These are phyloP conservation scores for Nicotiana sylvestris DNA, from an alignment of 257 asterid species.

Conservation along the genomic window DNA sequence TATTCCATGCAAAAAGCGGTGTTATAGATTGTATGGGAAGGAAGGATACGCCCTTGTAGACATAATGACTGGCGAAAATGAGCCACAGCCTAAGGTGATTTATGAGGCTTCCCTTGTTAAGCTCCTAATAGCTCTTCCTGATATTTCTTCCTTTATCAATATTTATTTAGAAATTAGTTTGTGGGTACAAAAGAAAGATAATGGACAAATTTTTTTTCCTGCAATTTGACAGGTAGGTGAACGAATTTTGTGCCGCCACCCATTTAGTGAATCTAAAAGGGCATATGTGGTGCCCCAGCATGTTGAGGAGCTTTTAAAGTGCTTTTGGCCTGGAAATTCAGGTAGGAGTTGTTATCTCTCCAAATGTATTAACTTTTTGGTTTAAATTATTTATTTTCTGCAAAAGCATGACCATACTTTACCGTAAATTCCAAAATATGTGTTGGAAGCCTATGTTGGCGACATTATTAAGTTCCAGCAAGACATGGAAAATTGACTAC, in stretches of 20 bases:
- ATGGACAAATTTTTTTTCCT: not conserved
- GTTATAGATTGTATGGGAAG: slow-evolving; percentile 86
- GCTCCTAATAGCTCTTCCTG: not conserved
- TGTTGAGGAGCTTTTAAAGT: slow-evolving; percentile 88
- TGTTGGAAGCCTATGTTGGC: not conserved
- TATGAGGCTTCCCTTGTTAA: not conserved
- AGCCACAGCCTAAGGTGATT: slow-evolving; percentile 87
- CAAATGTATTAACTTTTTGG: not conserved
- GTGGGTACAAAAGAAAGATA: not conserved
- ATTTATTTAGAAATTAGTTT: not conserved
- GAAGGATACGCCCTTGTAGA: slow-evolving; percentile 96
- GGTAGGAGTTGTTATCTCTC: slow-evolving; percentile 27
- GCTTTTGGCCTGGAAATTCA: slow-evolving; percentile 83
- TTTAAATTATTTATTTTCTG: not conserved
- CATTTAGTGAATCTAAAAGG: slow-evolving; percentile 87
- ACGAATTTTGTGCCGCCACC: slow-evolving; percentile 86
- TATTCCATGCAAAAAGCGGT: slow-evolving; percentile 94
- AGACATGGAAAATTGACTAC: not conserved
- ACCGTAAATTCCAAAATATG: not conserved
- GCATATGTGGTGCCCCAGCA: slow-evolving; percentile 87
- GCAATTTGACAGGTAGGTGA: slow-evolving; percentile 54
- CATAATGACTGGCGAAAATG: slow-evolving; percentile 87
- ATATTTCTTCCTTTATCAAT: not conserved
- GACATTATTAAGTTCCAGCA: not conserved
- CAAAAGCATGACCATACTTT: not conserved